Conservation (phyloP, 2,329 filamentous ascomycete species). For the Colletotrichum godetiae region DNA sequence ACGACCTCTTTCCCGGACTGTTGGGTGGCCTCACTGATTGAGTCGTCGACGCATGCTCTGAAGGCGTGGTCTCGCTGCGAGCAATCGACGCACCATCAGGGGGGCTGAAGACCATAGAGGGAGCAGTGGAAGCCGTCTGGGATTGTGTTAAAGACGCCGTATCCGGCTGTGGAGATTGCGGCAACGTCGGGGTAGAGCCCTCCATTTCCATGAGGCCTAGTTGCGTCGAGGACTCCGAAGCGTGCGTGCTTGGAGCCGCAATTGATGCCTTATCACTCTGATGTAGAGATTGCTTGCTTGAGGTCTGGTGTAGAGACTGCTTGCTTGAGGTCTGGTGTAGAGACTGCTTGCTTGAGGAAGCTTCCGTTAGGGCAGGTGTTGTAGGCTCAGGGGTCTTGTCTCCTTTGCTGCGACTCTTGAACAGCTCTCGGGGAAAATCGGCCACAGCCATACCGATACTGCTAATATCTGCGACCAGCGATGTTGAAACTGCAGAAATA, state of each 20-base stretch:
- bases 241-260: constrained; percentile 9
- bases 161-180: constrained; percentile 11
- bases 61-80: constrained; percentile 47
- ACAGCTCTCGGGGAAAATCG: constrained; percentile 73
- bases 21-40: constrained; percentile 9
- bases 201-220: constrained; percentile 20
- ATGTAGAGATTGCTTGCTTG: not conserved
- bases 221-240: constrained; percentile 32
- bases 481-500: constrained; percentile 79
- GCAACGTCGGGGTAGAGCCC: constrained; percentile 23
- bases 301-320: not conserved
- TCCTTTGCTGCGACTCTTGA: constrained; percentile 50
- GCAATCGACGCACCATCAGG: constrained; percentile 40
- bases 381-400: constrained; percentile 31
- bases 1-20: constrained; percentile 33
- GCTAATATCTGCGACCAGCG: constrained; percentile 84
- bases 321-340: constrained; percentile 1
- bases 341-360: constrained; percentile 3
- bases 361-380: constrained; percentile 14
- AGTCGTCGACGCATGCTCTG: constrained; percentile 40
- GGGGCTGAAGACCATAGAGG: constrained; percentile 40
- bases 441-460: constrained; percentile 85
- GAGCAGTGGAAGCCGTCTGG: constrained; percentile 11
- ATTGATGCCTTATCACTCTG: constrained; percentile 18
- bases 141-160: constrained; percentile 2